Evolutionary conservation across 2,329 filamentous ascomycete genomes (phyloP).

Genomic region (Helotiales sp.): DNA sequence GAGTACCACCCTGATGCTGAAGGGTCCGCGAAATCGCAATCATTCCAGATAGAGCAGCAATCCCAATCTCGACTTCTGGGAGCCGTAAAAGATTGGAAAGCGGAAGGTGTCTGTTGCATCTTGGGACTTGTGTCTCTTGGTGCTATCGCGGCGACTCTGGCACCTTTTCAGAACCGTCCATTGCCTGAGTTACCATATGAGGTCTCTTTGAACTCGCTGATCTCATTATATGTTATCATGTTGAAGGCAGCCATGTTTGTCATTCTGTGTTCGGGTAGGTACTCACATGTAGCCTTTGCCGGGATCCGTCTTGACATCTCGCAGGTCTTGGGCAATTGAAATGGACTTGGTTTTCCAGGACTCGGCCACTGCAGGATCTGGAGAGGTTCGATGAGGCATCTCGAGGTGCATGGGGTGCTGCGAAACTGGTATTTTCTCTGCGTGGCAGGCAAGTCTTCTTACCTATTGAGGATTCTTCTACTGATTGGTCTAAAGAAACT

Average conservation of each 20-base stretch:
- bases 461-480: neutral
- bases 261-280: constrained; percentile 16
- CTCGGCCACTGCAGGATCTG: constrained; percentile 21
- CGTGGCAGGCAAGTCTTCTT: constrained; percentile 7
- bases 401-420: constrained; percentile 22
- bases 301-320: neutral
- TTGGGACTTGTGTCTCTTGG: neutral
- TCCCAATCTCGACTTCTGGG: neutral
- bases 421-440: constrained; percentile 15
- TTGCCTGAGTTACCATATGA: constrained; percentile 23
- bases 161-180: constrained; percentile 15
- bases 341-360: constrained; percentile 28
- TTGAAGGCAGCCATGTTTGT: constrained; percentile 24
- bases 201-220: constrained; percentile 26
- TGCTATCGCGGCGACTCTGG: constrained; percentile 32
- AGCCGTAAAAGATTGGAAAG: constrained; percentile 1
- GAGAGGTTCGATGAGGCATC: constrained; percentile 24
- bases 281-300: neutral
- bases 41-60: neutral
- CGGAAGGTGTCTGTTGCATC: neutral
- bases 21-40: neutral
- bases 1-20: neutral
- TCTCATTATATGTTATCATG: constrained; percentile 24
- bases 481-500: constrained; percentile 4
- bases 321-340: constrained; percentile 27